Base-by-base conservation (phyloP, 371 early-diverging fungal genomes). In the Syncephalastrum racemosum region DNA sequence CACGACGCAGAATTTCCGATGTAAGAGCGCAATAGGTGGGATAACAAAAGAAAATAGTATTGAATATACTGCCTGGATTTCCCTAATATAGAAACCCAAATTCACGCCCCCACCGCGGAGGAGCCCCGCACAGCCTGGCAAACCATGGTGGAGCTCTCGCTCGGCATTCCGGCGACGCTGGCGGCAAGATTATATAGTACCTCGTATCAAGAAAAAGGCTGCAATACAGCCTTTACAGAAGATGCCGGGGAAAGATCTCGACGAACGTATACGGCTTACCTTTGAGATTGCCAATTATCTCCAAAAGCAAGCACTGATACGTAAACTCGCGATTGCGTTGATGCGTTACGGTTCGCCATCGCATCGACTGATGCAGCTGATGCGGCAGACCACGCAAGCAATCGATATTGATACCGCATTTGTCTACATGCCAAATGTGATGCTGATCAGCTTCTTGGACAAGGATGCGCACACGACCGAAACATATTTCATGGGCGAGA, bases 391-490 rank as follows among this genome's bases (percentile, higher is more conserved):
- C 47, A 68, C 64, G 50, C 58, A 63, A 8, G 67, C 71, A 19
- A 59, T 86, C 55, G 77, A 71, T 12, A 68, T 86, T 22, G 79
- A 83, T 12, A 79, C 80, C 1, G 69, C 75, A 13, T 83, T 82
- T 51, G 73, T 79, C n/a, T 68, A 70, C 20, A 66, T 84, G 43
- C 87, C 87, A 1, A 78, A 81, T n/a, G 62, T 82, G n/a, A 77
- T 85, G 63, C 70, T 85, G 47, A 79, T 86, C 41, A 74, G 77
- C 13, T 86, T 86, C 54, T 73, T 70, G 40, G 83, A 85, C 60
- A 70, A 75, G n/a, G 84, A 80, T 24, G 83, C 84, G 2, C 80
- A 85, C 36, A 79, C 85, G 2, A 81, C 81, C 13, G 87, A 86
- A 48, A 86, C 87, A 1, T 82, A 83, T 41, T 71, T 85, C 14